Base-by-base conservation (phyloP, 805 yeast species). In the Ogataea saltuana region DNA sequence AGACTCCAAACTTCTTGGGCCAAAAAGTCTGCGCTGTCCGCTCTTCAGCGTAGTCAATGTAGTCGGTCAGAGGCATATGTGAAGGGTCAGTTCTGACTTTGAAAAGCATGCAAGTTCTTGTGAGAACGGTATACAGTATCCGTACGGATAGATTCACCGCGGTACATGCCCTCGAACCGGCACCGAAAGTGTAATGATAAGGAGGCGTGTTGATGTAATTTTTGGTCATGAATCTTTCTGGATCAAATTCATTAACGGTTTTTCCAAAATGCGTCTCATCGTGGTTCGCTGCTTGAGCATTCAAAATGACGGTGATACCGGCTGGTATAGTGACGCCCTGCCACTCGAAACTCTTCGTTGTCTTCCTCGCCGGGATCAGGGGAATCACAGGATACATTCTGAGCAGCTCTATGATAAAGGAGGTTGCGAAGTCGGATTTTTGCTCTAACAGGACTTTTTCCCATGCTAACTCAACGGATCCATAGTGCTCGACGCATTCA, bases 221-320 rank as follows among this genome's bases (percentile, higher is more conserved):
- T 19, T 51, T 37, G 1, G 22, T 41, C 33, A 53, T 27, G 23
- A 44, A 55, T 38, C 58, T 38, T 16, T 51, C 59, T 3, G 58
- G 56, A 21, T 33, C 31, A 33, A 55, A 55, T n/a, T 49, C 44
- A 23, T 55, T 49, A 8, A 36, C 58, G 6, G 51, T 42, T 6
- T 29, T 20, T 15, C 58, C 58, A 41, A 48, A 55, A 17, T 43
- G 53, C 1, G 19, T 11, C 19, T 26, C 36, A 33, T 51, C 59
- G 32, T 55, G 59, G 25, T 53, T 51, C 4, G 56, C 54, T 4
- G 58, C 58, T 27, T 55, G 58, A 13, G 59, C 58, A 33, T 55
- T 53, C 20, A 55, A 36, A 20, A 53, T 53, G 22, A 53, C 58
- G 1, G 56, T 51, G 17, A 40, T 39, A 4, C 58, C 59, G 29